phyloP scores from a whole-genome alignment of 768 basidiomycete genomes.

The Rhizopogon salebrosus region DNA sequence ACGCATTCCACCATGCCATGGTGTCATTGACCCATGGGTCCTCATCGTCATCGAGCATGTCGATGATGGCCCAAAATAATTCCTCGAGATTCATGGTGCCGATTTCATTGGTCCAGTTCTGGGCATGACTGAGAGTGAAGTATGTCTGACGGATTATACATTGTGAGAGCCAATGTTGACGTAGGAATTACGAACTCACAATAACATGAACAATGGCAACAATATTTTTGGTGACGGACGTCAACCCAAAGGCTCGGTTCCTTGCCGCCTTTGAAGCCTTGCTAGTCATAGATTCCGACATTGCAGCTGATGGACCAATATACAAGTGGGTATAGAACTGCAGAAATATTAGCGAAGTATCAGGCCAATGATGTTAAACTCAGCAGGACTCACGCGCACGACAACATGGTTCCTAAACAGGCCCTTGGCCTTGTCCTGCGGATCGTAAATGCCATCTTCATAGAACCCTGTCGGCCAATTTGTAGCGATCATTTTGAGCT shows the following conservation, averaged over 20 bases:
- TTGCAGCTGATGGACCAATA: constrained; percentile 1
- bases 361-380: background rate
- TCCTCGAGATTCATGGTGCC: too few species aligned
- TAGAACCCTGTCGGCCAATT: constrained; percentile 2
- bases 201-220: background rate
- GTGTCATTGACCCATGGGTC: too few species aligned
- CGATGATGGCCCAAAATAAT: too few species aligned
- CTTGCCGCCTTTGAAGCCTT: background rate
- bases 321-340: constrained; percentile 2
- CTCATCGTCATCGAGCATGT: too few species aligned
- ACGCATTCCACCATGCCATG: too few species aligned
- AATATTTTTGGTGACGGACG: background rate
- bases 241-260: background rate
- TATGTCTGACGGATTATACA: too few species aligned
- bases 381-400: background rate
- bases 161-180: too few species aligned
- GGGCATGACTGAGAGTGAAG: too few species aligned
- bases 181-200: background rate
- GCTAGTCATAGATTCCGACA: background rate
- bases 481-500: background rate
- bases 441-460: background rate
- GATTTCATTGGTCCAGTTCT: too few species aligned
- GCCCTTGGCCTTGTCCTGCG: background rate
- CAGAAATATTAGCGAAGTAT: background rate
- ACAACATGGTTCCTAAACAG: background rate